Percentiles rank a stretch among this genome's conserved stretches.
Evolutionary conservation across 1,284 basidiomycete species (phyloP).

Genomic region (Phellopilus nigrolimitatus): DNA sequence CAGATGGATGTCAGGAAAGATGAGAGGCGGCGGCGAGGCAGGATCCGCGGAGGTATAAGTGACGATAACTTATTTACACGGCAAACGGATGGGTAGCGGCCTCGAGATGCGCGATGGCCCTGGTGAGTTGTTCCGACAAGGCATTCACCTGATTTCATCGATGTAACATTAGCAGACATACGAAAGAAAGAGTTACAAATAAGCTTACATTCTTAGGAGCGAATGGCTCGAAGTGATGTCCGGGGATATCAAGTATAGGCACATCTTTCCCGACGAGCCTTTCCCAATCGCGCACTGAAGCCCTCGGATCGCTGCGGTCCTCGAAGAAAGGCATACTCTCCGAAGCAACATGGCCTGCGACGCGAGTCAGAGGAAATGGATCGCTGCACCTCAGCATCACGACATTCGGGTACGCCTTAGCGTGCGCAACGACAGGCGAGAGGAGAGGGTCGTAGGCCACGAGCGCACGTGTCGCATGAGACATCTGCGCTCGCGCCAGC

Average conservation of each 20-base stretch:
- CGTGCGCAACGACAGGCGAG: constrained; percentile 17
- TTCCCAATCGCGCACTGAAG: constrained; percentile 45
- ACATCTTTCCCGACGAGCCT: constrained; percentile 34
- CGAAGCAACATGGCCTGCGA: constrained; percentile 16
- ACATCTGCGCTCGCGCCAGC: constrained; percentile 37
- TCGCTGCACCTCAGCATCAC: constrained; percentile 19
- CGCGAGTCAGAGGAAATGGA: neutral
- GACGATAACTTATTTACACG: neutral
- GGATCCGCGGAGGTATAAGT: neutral
- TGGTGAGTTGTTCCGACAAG: constrained; percentile 12
- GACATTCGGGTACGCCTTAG: constrained; percentile 6
- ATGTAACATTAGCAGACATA: neutral
- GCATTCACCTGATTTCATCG: constrained; percentile 6
- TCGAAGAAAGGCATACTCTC: constrained; percentile 47
- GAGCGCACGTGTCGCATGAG: constrained; percentile 38
- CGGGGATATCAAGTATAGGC: constrained; percentile 52
- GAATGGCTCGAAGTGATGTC: constrained; percentile 63
- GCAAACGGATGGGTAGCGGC: neutral
- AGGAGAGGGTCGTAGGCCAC: constrained; percentile 33
- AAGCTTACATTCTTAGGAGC: constrained; percentile 45
- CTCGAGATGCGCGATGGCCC: constrained; percentile 13
- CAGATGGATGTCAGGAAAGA: neutral
- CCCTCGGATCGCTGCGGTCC: constrained; percentile 36
- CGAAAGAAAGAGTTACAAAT: neutral
- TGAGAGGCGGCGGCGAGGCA: neutral